These are phyloP conservation scores for Penicillium concentricum DNA, from an alignment of 2,329 filamentous ascomycete species.

Conservation along the genomic window DNA sequence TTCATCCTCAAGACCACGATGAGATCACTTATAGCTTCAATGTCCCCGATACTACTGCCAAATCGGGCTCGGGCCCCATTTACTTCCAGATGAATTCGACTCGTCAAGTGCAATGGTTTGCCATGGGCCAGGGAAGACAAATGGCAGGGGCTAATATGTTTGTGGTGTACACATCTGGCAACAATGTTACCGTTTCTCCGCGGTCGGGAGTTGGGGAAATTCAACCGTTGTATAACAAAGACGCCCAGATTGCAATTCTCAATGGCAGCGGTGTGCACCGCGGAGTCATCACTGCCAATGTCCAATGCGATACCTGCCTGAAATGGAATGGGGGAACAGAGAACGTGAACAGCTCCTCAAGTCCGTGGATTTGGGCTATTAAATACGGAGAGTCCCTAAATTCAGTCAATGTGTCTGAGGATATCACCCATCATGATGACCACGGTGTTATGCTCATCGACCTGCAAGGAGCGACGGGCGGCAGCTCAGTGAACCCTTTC, in stretches of 20 bases:
- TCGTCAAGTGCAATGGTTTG: constrained; percentile 54
- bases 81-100: constrained; percentile 59
- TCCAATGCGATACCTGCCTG: constrained; percentile 41
- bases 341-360: constrained; percentile 18
- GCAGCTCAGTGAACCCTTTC: constrained; percentile 18
- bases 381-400: constrained; percentile 24
- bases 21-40: constrained; percentile 49
- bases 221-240: constrained; percentile 49
- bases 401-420: constrained; percentile 17
- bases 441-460: constrained; percentile 22
- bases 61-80: constrained; percentile 54
- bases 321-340: constrained; percentile 18
- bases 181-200: constrained; percentile 60
- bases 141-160: constrained; percentile 61
- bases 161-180: constrained; percentile 53
- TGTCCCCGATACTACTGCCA: constrained; percentile 53
- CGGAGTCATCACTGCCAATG: constrained; percentile 60
- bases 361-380: constrained; percentile 32
- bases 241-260: constrained; percentile 54
- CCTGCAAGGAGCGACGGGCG: constrained; percentile 23
- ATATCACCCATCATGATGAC: constrained; percentile 26
- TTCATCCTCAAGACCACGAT: constrained; percentile 9
- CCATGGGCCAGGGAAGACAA: constrained; percentile 53
- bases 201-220: constrained; percentile 51
- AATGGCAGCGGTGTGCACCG: constrained; percentile 57